Conservation (phyloP, 257 asterid genomes). For the Nyctanthes arbortristis region DNA sequence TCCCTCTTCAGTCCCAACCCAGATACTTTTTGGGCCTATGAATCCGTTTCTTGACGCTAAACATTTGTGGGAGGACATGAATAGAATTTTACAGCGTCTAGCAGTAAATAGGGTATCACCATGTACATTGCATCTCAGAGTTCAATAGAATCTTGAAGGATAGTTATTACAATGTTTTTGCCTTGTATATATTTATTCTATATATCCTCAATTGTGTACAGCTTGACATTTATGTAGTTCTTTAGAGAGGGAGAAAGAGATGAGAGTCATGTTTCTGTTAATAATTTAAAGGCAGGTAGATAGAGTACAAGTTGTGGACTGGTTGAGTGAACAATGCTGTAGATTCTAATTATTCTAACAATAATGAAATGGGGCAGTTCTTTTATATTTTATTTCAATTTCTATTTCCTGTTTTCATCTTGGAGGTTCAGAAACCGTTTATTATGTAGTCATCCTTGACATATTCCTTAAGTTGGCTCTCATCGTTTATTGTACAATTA, state of each 20-base stretch:
- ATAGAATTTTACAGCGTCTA: slow-evolving; percentile 7
- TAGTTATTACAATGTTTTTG: slow-evolving; percentile 18
- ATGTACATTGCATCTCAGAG: slow-evolving; percentile 34
- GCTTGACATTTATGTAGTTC: no score
- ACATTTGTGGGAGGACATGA: background rate
- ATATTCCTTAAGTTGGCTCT: no score
- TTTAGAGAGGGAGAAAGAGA: no score
- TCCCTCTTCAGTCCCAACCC: slow-evolving; percentile 89
- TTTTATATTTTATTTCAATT: no score
- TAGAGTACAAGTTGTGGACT: background rate
- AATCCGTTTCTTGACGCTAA: slow-evolving; percentile 54
- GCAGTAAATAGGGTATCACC: slow-evolving; percentile 20
- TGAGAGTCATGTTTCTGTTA: background rate
- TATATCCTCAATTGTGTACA: slow-evolving; percentile 38
- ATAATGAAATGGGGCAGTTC: background rate
- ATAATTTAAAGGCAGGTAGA: background rate
- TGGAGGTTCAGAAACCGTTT: no score
- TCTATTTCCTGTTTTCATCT: no score
- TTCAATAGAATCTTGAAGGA: slow-evolving; percentile 11
- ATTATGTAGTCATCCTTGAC: no score
- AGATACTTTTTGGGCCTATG: slow-evolving; percentile 94
- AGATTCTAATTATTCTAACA: background rate
- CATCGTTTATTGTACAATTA: no score
- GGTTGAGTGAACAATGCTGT: background rate
- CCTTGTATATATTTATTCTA: slow-evolving; percentile 39